phyloP scores from a whole-genome alignment of 2,329 filamentous ascomycete genomes.

The Venturia effusa region DNA sequence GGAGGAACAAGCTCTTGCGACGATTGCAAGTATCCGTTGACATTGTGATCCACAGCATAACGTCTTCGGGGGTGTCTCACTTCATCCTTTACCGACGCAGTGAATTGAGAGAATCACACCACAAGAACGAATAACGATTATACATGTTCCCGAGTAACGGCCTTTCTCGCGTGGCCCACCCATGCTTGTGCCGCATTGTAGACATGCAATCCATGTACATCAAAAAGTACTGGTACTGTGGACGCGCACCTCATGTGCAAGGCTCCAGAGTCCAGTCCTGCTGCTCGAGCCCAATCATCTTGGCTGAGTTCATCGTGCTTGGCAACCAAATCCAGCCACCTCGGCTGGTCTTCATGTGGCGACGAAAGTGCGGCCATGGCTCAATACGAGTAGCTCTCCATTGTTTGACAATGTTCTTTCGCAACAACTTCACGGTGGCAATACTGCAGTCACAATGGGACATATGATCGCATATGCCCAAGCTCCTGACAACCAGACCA shows the following conservation, averaged over 20 bases:
- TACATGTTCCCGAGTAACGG: background rate
- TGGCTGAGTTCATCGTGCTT: constrained; percentile 1
- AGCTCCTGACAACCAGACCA: background rate
- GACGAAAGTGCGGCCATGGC: too few species aligned
- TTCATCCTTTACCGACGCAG: background rate
- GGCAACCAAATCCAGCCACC: background rate
- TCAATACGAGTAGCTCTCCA: too few species aligned
- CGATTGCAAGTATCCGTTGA: background rate
- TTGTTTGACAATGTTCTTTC: too few species aligned
- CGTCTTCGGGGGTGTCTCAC: background rate
- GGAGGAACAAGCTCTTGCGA: background rate
- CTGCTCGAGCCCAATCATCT: background rate
- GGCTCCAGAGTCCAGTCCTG: too few species aligned
- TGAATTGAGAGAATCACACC: background rate
- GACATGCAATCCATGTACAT: background rate
- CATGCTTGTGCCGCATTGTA: background rate
- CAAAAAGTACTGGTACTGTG: background rate
- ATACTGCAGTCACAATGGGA: background rate
- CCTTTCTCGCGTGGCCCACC: background rate
- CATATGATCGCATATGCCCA: background rate
- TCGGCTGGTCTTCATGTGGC: too few species aligned
- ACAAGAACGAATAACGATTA: background rate
- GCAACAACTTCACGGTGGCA: background rate
- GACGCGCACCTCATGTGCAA: background rate
- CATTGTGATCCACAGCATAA: background rate